Evolutionary conservation across 345 rosid species (phyloP).

Genomic region (Populus alba): DNA sequence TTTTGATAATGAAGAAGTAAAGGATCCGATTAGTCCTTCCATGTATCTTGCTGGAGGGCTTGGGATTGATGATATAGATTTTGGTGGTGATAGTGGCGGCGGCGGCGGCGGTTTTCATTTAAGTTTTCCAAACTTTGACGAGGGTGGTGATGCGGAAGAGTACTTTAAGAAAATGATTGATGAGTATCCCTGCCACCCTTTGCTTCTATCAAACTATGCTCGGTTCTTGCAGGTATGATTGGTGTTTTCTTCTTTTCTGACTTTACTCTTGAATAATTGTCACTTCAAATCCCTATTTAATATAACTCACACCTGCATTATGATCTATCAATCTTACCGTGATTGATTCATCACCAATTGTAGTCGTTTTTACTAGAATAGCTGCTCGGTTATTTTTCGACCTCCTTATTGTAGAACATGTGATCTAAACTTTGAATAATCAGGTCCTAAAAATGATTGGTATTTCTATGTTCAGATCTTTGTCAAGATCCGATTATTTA

Average conservation of each 20-base stretch:
- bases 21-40: slow-evolving; percentile 53
- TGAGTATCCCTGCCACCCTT: slow-evolving; percentile 69
- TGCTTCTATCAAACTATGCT: slow-evolving; percentile 67
- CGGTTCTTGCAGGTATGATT: slow-evolving; percentile 60
- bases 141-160: slow-evolving; percentile 40
- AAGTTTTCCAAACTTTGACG: slow-evolving; percentile 38
- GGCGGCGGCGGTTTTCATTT: slow-evolving; percentile 24
- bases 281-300: neutral
- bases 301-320: neutral
- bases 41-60: slow-evolving; percentile 70
- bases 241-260: neutral
- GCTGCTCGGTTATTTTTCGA: neutral
- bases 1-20: slow-evolving; percentile 29
- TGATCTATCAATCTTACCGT: neutral
- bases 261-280: neutral
- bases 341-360: neutral
- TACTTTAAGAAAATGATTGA: slow-evolving; percentile 57
- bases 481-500: neutral
- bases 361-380: neutral
- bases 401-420: neutral
- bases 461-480: neutral
- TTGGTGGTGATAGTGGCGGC: slow-evolving; percentile 23
- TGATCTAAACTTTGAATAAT: neutral
- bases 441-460: neutral
- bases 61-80: slow-evolving; percentile 42